Percentiles rank a stretch among this genome's conserved stretches.
These are phyloP conservation scores for Sporothrix mexicana DNA, from an alignment of 2,329 filamentous ascomycete species.

Conservation along the genomic window DNA sequence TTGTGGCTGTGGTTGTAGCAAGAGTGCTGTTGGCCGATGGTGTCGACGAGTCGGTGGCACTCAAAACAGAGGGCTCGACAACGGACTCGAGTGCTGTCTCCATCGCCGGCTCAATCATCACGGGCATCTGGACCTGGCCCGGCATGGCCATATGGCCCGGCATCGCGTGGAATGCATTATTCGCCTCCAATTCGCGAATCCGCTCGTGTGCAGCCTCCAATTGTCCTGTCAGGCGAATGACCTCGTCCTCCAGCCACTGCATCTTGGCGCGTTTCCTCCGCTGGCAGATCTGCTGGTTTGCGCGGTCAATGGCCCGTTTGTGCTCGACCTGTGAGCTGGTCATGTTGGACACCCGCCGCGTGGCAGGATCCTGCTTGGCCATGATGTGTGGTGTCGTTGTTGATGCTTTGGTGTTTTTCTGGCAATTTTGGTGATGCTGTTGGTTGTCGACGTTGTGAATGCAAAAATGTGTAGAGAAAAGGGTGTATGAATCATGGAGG, in stretches of 20 bases:
- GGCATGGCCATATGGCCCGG: background rate
- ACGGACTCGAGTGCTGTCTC: too few relatives aligned
- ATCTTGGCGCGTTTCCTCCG: constrained; percentile 39
- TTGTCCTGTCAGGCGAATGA: constrained; percentile 32
- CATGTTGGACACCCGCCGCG: constrained; percentile 37
- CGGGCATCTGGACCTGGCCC: background rate
- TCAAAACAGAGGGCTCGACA: too few relatives aligned
- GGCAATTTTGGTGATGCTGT: background rate
- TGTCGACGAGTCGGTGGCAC: too few relatives aligned
- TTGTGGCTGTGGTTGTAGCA: background rate
- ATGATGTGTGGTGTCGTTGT: constrained; percentile 12
- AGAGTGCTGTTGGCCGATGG: background rate
- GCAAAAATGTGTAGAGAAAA: background rate
- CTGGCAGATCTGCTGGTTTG: constrained; percentile 40
- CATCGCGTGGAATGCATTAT: too few relatives aligned
- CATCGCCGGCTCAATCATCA: background rate
- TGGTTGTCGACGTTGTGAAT: background rate
- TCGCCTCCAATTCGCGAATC: background rate
- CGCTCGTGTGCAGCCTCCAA: constrained; percentile 18
- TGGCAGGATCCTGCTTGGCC: constrained; percentile 29
- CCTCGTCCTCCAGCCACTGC: constrained; percentile 36
- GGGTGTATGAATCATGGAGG: background rate
- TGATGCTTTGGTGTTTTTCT: background rate
- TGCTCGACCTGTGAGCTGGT: constrained; percentile 39
- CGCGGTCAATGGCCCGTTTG: constrained; percentile 41